These are phyloP conservation scores for Magnolia kwangsiensis DNA, from an alignment of 164 flowering plant genomes.

Conservation along the genomic window DNA sequence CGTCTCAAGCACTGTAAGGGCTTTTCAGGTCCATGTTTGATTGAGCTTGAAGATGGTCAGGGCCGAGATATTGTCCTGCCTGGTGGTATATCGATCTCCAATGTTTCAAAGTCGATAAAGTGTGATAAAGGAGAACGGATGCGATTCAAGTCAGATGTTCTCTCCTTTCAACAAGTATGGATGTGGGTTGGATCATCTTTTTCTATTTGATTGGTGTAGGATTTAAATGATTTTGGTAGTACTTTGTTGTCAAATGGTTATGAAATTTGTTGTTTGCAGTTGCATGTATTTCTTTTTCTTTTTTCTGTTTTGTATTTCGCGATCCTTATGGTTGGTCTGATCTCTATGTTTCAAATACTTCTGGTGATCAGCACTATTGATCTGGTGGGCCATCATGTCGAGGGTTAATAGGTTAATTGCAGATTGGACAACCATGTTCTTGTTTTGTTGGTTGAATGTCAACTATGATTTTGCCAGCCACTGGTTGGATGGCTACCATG, in stretches of 20 bases:
- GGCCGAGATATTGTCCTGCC: constrained; percentile 65
- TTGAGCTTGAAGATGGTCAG: constrained; percentile 59
- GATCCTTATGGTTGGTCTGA: not conserved
- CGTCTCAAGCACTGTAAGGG: constrained; percentile 76
- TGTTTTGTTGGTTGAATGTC: not conserved
- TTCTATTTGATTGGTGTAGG: not conserved
- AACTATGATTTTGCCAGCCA: too few relatives aligned
- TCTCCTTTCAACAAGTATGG: constrained; percentile 80
- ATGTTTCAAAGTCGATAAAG: constrained; percentile 71
- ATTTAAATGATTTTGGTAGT: not conserved
- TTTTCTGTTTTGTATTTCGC: not conserved
- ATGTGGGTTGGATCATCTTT: not conserved
- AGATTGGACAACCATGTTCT: not conserved
- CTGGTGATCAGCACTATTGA: too few relatives aligned
- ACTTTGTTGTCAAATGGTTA: not conserved
- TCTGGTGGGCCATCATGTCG: too few relatives aligned
- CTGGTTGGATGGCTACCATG: too few relatives aligned
- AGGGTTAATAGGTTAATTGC: too few relatives aligned
- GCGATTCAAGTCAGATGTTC: constrained; percentile 80
- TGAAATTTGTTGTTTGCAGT: too few relatives aligned
- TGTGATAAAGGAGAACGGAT: constrained; percentile 96
- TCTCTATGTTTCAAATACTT: not conserved
- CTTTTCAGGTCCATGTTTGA: constrained; percentile 46
- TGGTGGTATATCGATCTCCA: constrained; percentile 58
- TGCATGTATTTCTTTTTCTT: not conserved